Percentiles rank a stretch among this genome's conserved stretches.
Conservation (phyloP, 1,284 basidiomycete species). For the Melampsora larici-populina region DNA sequence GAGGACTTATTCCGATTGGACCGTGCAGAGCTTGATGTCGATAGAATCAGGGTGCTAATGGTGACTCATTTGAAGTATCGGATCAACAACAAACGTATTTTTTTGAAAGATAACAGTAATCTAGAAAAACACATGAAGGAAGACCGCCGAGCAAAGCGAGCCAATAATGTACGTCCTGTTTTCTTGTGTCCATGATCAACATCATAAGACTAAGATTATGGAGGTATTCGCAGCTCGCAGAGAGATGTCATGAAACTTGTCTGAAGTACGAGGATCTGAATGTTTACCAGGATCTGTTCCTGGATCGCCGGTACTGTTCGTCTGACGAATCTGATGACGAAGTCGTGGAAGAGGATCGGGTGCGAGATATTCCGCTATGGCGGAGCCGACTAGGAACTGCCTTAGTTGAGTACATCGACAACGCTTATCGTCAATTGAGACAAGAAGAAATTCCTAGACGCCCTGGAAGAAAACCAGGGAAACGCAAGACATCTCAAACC, state of each 20-base stretch:
- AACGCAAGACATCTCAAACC: not conserved
- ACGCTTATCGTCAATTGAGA: not conserved
- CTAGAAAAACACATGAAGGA: not conserved
- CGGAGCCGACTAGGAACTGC: not conserved
- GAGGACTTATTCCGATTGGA: not conserved
- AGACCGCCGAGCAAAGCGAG: too few species aligned
- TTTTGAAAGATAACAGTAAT: not conserved
- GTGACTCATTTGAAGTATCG: not conserved
- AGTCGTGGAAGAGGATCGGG: too few species aligned
- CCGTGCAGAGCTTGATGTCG: not conserved
- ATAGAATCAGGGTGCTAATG: not conserved
- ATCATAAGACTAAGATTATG: not conserved
- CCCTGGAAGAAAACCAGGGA: too few species aligned
- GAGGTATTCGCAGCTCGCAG: not conserved
- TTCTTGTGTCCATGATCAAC: too few species aligned
- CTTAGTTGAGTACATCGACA: not conserved
- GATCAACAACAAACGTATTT: not conserved
- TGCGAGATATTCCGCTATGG: too few species aligned
- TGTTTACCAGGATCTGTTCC: too few species aligned
- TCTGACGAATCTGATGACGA: too few species aligned
- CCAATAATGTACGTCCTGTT: too few species aligned
- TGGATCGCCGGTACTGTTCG: too few species aligned
- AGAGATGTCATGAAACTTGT: not conserved
- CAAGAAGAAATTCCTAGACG: not conserved
- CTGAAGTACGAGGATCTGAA: not conserved